Evolutionary conservation across 495 filamentous ascomycete species (phyloP).

Genomic region (Diplogelasinospora grovesii): DNA sequence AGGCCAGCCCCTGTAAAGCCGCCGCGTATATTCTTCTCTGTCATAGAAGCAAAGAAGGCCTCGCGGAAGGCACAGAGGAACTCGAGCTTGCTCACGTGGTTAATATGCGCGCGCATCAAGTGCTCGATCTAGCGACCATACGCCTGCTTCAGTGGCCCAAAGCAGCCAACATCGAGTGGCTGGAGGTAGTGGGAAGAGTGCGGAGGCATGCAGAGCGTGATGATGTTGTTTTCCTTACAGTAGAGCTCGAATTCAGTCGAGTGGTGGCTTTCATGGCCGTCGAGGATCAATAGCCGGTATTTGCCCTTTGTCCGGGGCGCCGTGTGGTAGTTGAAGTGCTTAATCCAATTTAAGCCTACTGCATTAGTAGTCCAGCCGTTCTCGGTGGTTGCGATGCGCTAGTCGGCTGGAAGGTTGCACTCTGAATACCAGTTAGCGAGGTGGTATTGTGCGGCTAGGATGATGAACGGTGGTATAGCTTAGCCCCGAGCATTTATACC

Average conservation of each 20-base stretch:
- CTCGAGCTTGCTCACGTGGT: background rate
- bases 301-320: constrained; percentile 10
- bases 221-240: constrained; percentile 21
- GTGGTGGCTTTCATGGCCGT: constrained; percentile 26
- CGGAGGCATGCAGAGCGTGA: constrained; percentile 22
- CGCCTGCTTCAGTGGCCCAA: background rate
- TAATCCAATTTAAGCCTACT: constrained; percentile 13
- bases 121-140: background rate
- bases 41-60: background rate
- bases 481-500: background rate
- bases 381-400: constrained; percentile 16
- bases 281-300: constrained; percentile 26
- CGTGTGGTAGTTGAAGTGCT: constrained; percentile 17
- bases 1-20: constrained; percentile 1
- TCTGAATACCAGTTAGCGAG: constrained; percentile 4
- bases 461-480: constrained; percentile 1
- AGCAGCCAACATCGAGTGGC: constrained; percentile 4
- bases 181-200: constrained; percentile 3
- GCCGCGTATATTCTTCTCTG: background rate
- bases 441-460: constrained; percentile 1
- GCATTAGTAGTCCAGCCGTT: constrained; percentile 32
- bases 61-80: background rate
- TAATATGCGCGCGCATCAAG: background rate
- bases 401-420: constrained; percentile 12
- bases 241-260: constrained; percentile 20